Conservation (phyloP, 2,329 filamentous ascomycete species). For the Geosmithia putterillii region DNA sequence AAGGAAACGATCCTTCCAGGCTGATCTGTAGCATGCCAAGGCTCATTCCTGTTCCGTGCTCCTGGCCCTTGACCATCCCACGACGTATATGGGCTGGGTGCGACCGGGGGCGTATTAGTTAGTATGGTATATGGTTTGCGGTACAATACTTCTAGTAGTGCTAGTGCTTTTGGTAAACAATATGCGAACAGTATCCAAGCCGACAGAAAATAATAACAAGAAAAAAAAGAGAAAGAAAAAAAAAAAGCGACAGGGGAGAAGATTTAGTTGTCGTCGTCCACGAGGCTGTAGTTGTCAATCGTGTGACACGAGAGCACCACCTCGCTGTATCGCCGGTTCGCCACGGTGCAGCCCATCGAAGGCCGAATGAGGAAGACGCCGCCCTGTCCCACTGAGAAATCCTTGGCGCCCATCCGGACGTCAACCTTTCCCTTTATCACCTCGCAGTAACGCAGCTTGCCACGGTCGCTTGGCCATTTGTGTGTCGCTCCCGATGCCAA, state of each 20-base stretch:
- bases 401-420: conserved; percentile 20
- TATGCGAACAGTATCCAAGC: no score
- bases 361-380: conserved; percentile 30
- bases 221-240: background rate
- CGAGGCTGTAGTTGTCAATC: conserved; percentile 1
- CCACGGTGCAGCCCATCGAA: conserved; percentile 20
- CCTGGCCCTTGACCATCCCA: no score
- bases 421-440: conserved; percentile 27
- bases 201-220: background rate
- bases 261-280: background rate
- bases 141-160: no score
- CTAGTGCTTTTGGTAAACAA: no score
- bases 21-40: no score
- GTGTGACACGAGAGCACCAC: conserved; percentile 11
- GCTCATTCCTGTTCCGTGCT: no score
- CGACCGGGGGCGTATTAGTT: no score
- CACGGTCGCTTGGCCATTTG: conserved; percentile 14
- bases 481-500: conserved; percentile 24
- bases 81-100: no score
- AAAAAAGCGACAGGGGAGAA: background rate
- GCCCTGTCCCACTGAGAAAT: conserved; percentile 27
- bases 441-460: conserved; percentile 24
- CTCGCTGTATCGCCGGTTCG: conserved; percentile 31
- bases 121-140: no score
- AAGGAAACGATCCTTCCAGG: no score